phyloP scores from a whole-genome alignment of 2,329 filamentous ascomycete species.

The Alternaria novae-zelandiae region DNA sequence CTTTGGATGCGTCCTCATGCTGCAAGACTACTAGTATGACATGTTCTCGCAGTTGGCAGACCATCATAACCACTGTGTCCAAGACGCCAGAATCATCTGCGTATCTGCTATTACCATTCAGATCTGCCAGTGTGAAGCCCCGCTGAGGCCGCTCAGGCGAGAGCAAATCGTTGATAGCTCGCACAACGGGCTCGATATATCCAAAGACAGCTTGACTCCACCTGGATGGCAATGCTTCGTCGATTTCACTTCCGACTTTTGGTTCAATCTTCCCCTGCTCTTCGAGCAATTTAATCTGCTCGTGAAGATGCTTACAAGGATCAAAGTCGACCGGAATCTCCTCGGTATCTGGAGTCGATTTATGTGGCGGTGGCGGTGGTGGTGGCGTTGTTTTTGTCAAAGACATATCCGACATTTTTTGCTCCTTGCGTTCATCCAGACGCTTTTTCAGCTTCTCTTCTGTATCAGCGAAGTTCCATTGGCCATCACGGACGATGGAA shows the following conservation, averaged over 20 bases:
- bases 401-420: not conserved
- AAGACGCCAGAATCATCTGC: not conserved
- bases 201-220: not conserved
- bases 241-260: not conserved
- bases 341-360: not conserved
- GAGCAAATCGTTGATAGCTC: conserved; percentile 1
- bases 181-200: conserved; percentile 4
- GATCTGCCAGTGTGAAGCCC: not conserved
- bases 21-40: not conserved
- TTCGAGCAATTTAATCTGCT: not conserved
- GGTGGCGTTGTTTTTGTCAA: not conserved
- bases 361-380: not conserved
- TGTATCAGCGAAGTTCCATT: not conserved
- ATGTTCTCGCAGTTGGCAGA: not conserved
- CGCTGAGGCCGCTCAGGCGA: not conserved
- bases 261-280: not conserved
- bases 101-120: not conserved
- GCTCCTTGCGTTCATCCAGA: not conserved
- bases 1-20: not conserved
- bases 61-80: not conserved
- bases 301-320: conserved; percentile 9
- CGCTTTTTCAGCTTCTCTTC: not conserved
- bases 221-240: not conserved
- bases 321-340: not conserved
- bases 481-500: not conserved